Base-by-base conservation (phyloP, 2,329 filamentous ascomycete species). In the Neurospora sp. region DNA sequence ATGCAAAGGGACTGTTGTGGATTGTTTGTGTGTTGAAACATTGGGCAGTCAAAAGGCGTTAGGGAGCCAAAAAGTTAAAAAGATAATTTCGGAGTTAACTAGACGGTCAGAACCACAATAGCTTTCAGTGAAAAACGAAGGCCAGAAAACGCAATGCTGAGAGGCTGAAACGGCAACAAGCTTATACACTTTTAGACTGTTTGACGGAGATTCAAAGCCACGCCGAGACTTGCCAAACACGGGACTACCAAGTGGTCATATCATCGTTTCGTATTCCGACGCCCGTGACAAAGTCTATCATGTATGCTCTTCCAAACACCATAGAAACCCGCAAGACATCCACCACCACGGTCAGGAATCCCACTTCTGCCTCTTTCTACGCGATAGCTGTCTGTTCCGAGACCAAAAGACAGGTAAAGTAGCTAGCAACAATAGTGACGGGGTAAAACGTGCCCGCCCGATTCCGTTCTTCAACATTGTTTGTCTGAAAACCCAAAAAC, bases 401-500 rank as follows among this genome's bases (percentile, higher is more conserved):
- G 43, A 52, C 43, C 43, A 23, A 52, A 43, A 23, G 43, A 52
- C 43, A 52, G 43, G 19, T 52, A 52, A 52, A 52, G 43, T 28
- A 52, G 43, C 43, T 23, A 52, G 43, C 43, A 52, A 52, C 43
- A 52, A 19, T 19, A 52, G 52, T 33, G 23, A 33, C 52, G 52
- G 28, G 52, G 7, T 62, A 28, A 62, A 58, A 62, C 4, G 7
- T 62, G 52, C 52, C 52, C 52, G 52, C 23, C 52, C 52, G 23
- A 17, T 62, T n/a, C 52, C 52, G 52, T 62, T 58, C 52, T 58
- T 62, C 28, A 62, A 62, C 52, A 62, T 33, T 33, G 33, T 33
- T n/a, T 62, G 15, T 36, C 28, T 62, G 13, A 70, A 69, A 72
- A 74, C 68, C 75, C 72, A 62, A 38, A 71, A 76, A 76, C 75